Conservation (phyloP, 768 basidiomycete genomes). For the Psilocybe sp. region DNA sequence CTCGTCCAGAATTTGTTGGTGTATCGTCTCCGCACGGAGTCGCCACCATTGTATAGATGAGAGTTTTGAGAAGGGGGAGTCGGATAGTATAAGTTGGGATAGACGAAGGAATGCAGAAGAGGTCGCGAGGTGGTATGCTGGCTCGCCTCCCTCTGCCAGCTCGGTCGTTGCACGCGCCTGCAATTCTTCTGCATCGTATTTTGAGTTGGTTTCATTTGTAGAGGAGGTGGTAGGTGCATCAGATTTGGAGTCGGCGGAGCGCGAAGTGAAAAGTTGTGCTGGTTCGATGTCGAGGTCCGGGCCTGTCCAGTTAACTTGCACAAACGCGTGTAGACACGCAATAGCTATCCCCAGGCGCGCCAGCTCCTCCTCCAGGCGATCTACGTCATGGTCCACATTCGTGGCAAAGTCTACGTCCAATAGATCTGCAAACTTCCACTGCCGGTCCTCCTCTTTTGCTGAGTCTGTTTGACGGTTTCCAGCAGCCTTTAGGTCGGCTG, state of each 20-base stretch:
- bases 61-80: constrained; percentile 45
- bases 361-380: constrained; percentile 47
- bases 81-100: constrained; percentile 71
- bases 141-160: constrained; percentile 86
- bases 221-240: constrained; percentile 16
- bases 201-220: no score
- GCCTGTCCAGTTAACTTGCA: constrained; percentile 96
- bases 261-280: constrained; percentile 33
- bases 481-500: no score
- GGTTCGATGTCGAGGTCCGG: constrained; percentile 70
- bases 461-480: no score
- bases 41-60: constrained; percentile 73
- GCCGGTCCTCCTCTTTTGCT: no score
- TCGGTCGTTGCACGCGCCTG: constrained; percentile 68
- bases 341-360: constrained; percentile 64
- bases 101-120: constrained; percentile 69
- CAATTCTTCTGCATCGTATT: constrained; percentile 40
- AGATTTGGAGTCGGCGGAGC: constrained; percentile 21
- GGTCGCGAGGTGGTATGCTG: constrained; percentile 88
- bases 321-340: constrained; percentile 83
- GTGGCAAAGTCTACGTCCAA: constrained; percentile 37
- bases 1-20: constrained; percentile 84
- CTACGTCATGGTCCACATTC: constrained; percentile 14
- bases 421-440: constrained; percentile 8
- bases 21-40: constrained; percentile 69